phyloP scores from a whole-genome alignment of 108 stramenopile species.

The Discostella pseudostelligera region DNA sequence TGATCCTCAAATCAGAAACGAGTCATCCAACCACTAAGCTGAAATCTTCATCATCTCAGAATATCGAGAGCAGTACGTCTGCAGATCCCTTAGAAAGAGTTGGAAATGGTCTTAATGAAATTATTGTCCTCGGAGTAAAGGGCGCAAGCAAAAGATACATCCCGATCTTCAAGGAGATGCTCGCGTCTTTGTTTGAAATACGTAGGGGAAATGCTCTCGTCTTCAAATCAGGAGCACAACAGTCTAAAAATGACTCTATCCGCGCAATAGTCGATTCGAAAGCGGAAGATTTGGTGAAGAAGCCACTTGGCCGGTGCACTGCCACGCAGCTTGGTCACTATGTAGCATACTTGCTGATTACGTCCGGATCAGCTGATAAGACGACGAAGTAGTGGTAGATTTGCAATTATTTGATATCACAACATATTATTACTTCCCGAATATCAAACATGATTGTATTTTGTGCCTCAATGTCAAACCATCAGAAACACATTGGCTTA shows the following conservation, averaged over 20 bases:
- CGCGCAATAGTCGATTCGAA: constrained; percentile 1
- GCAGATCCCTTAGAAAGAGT: background rate
- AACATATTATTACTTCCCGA: too few relatives aligned
- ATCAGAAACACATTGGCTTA: too few relatives aligned
- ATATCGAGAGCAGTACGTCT: background rate
- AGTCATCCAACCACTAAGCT: background rate
- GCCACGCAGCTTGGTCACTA: constrained; percentile 19
- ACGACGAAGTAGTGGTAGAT: too few relatives aligned
- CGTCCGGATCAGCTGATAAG: too few relatives aligned
- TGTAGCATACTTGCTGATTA: constrained; percentile 5
- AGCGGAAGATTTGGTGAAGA: background rate
- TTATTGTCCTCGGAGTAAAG: background rate
- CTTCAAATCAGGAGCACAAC: constrained; percentile 1
- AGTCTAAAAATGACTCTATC: constrained; percentile 3
- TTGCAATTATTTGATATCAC: too few relatives aligned
- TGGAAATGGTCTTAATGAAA: constrained; percentile 9
- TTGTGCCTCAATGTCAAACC: too few relatives aligned
- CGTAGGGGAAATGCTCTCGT: constrained; percentile 25
- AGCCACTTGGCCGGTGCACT: constrained; percentile 22
- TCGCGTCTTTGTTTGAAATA: constrained; percentile 17
- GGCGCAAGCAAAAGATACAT: constrained; percentile 26
- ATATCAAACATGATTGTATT: too few relatives aligned
- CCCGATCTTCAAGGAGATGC: constrained; percentile 18
- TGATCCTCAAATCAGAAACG: constrained; percentile 3
- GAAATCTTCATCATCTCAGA: background rate